These are phyloP conservation scores for Cytidiella melzeri DNA, from an alignment of 768 basidiomycete species.

Conservation along the genomic window DNA sequence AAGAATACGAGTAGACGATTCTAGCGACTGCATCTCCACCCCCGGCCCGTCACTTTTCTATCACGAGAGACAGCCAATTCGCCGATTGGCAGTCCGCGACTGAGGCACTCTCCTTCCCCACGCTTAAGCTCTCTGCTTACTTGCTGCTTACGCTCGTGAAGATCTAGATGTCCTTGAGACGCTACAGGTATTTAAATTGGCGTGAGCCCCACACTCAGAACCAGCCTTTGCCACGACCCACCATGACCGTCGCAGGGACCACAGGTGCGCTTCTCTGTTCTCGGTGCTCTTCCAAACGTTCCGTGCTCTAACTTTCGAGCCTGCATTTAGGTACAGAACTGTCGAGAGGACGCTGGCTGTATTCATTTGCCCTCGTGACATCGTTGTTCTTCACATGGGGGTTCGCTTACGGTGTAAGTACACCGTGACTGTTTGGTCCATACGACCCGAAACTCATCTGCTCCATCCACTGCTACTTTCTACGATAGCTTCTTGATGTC, in stretches of 20 bases:
- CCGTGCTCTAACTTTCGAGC: neutral
- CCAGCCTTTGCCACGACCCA: neutral
- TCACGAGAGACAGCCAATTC: slow-evolving; percentile 3
- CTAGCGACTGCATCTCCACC: too few relatives aligned
- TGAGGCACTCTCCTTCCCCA: too few relatives aligned
- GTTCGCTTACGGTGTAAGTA: slow-evolving; percentile 56
- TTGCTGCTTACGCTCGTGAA: too few relatives aligned
- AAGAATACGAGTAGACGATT: too few relatives aligned
- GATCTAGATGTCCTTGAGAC: too few relatives aligned
- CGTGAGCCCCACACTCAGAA: neutral
- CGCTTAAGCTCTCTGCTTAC: too few relatives aligned
- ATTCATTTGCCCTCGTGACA: slow-evolving; percentile 64
- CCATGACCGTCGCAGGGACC: slow-evolving; percentile 35
- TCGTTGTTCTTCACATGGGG: slow-evolving; percentile 78
- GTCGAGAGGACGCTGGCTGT: slow-evolving; percentile 41
- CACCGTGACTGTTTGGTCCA: neutral
- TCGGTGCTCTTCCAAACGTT: neutral
- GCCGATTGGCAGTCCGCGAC: neutral
- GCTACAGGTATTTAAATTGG: slow-evolving; percentile 10
- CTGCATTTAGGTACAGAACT: slow-evolving; percentile 34
- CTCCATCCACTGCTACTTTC: slow-evolving; percentile 17
- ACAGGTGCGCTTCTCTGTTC: slow-evolving; percentile 29
- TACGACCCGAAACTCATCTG: slow-evolving; percentile 16
- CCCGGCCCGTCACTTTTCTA: too few relatives aligned
- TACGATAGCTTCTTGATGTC: slow-evolving; percentile 54